Percentiles rank a stretch among this genome's conserved stretches.
These are phyloP conservation scores for Escallonia rubra DNA, from an alignment of 129 eudicot genomes.

Conservation along the genomic window DNA sequence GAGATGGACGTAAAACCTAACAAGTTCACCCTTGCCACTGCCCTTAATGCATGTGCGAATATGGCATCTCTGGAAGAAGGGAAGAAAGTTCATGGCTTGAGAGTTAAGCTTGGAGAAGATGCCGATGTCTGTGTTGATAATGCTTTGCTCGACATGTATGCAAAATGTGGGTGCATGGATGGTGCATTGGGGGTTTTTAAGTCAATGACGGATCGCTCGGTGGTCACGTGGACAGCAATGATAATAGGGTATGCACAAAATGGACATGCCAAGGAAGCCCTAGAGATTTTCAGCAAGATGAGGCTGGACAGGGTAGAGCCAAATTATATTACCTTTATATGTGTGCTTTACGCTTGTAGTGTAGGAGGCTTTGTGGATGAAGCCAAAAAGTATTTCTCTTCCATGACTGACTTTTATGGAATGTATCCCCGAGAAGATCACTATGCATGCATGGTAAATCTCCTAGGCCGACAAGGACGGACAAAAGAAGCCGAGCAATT, in stretches of 20 bases:
- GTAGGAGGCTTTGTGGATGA: slow-evolving; percentile 33
- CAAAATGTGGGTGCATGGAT: slow-evolving; percentile 36
- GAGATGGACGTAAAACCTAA: slow-evolving; percentile 33
- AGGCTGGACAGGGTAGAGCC: slow-evolving; percentile 19
- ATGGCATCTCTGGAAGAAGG: slow-evolving; percentile 36
- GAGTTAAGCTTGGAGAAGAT: slow-evolving; percentile 20
- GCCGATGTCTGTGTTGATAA: slow-evolving; percentile 25
- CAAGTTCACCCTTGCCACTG: slow-evolving; percentile 39
- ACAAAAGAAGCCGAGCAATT: slow-evolving; percentile 36
- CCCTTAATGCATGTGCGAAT: slow-evolving; percentile 33
- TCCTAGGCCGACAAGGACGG: slow-evolving; percentile 40
- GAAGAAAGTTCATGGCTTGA: slow-evolving; percentile 24
- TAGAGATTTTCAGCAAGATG: slow-evolving; percentile 37
- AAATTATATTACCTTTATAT: slow-evolving; percentile 37
- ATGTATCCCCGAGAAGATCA: slow-evolving; percentile 34
- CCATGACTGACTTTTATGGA: slow-evolving; percentile 28
- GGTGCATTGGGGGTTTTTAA: slow-evolving; percentile 31
- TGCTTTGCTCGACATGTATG: slow-evolving; percentile 47
- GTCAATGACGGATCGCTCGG: slow-evolving; percentile 23
- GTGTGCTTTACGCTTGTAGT: slow-evolving; percentile 41
- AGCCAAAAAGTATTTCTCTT: slow-evolving; percentile 21
- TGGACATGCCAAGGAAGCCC: slow-evolving; percentile 33
- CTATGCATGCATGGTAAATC: slow-evolving; percentile 47
- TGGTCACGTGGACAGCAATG: slow-evolving; percentile 52
- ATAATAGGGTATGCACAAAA: slow-evolving; percentile 48